These are phyloP conservation scores for Cantharellus cinnabarinus DNA, from an alignment of 768 basidiomycete genomes.

Conservation along the genomic window DNA sequence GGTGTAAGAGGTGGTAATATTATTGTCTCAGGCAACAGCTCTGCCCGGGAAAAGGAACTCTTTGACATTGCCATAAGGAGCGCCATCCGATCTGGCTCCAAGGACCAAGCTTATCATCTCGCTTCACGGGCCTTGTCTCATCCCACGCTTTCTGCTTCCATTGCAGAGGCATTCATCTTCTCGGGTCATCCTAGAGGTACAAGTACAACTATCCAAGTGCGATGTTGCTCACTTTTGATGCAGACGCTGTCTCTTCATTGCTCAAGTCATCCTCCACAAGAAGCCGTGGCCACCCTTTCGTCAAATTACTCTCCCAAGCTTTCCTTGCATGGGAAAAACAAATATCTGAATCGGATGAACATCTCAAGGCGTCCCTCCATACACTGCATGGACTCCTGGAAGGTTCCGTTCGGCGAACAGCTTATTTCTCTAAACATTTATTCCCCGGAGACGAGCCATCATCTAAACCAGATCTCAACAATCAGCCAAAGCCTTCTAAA, in stretches of 20 bases:
- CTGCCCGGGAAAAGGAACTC: slow-evolving; percentile 3
- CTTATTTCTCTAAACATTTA: background rate
- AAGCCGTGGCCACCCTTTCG: background rate
- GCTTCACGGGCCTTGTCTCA: slow-evolving; percentile 2
- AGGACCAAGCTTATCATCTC: slow-evolving; percentile 2
- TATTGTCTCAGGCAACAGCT: background rate
- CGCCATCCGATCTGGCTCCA: background rate
- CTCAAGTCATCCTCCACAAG: background rate
- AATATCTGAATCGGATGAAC: background rate
- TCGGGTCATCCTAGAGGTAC: slow-evolving; percentile 4
- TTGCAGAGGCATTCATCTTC: slow-evolving; percentile 6
- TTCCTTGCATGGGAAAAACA: background rate
- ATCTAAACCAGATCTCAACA: background rate
- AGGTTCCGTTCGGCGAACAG: background rate
- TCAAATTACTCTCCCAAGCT: slow-evolving; percentile 1
- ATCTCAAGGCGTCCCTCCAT: background rate
- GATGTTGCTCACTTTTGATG: background rate
- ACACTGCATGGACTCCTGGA: background rate
- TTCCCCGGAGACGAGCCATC: background rate
- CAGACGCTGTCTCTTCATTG: slow-evolving; percentile 7
- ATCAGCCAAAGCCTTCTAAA: background rate
- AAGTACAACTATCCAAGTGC: background rate
- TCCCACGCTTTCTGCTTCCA: slow-evolving; percentile 2
- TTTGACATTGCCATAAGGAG: slow-evolving; percentile 6
- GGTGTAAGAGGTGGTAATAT: background rate